Base-by-base conservation (phyloP, 306 rosid genomes). In the Psophocarpus tetragonolobus region DNA sequence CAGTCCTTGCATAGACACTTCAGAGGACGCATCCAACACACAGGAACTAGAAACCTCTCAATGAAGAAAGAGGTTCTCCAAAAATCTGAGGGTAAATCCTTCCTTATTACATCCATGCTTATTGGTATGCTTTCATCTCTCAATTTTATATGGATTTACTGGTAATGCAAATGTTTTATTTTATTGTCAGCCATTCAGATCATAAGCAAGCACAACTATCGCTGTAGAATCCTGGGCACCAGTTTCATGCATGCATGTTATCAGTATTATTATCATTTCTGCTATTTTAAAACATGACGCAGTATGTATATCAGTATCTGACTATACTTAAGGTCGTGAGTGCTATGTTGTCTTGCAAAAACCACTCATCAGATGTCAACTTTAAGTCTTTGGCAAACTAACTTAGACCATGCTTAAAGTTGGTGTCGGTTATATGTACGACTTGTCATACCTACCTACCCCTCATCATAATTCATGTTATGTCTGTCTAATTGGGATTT, bases 31-130 rank as follows among this genome's bases (percentile, higher is more conserved):
- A 57, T 92, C 91, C 0, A 85, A 79, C 79, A 82, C 68, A 21
- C 72, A 88, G 82, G 88, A 86, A 63, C 77, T 78, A 23, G 94
- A 84, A 86, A 78, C 89, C 79, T 85, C 93, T 27, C 85, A 87
- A n/a, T 89, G 91, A 94, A 82, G 56, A 77, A 67, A 13, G 57
- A 70, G 14, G 63, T 58, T 29, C 41, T 15, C 51, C 70, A 35
- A 20, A 61, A 79, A 48, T 75, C 20, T 27, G 44, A 83, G 80
- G 95, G 97, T 89, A 89, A 88, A 89, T 88, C 88, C 77, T 87
- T 82, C 88, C 83, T 75, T 85, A 73, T 81, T 82, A 80, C 86
- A 73, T 85, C 71, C 79, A 41, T 74, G 53, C 45, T 75, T 48
- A 18, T 82, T 80, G 21, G 38, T 39, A 24, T 50, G 54, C 23